Evolutionary conservation across 2,329 filamentous ascomycete genomes (phyloP), one percentile per base, ranked within the genome.

Genomic region (Coleophoma cylindrospora): DNA sequence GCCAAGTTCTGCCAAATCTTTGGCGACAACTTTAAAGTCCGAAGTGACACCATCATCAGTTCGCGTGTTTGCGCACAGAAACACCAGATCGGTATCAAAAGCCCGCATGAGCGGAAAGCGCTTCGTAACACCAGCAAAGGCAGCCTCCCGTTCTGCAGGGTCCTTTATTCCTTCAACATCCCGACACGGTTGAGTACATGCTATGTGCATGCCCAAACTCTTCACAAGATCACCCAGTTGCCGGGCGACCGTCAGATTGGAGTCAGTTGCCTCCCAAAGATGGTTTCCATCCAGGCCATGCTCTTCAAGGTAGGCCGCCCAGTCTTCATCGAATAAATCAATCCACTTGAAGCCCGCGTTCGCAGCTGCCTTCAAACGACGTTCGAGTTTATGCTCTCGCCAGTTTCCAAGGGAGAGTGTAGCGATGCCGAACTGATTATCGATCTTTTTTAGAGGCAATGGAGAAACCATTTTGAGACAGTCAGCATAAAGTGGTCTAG

Each of bases 41-140:
- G 61, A 56, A 0, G 65, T 67, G 5, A 65, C 62, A 0, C 62
- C 60, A n/a, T 32, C 27, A 21, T 66, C 64, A 4, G 52, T 60
- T 9, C 64, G 63, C 40, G 65, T 62, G 38, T 50, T 67, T n/a
- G 65, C 60, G 45, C 64, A 67, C 61, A 67, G 61, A 34, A 66
- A 67, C 0, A 67, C 64, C 4, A 67, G 56, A 34, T 66, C 65
- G 7, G 65, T 67, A 38, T 64, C 61, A 37, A 66, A 67, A 2
- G 64, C 65, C 7, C 65, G 58, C 65, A 67, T 67, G 36, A 67
- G 66, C 0, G 64, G 65, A 45, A 67, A 67, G 8, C 65, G 57
- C 36, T 66, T 62, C 1, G 63, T 62, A 1, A 66, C 65, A 21
- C 60, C 50, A 11, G 65, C 56, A 0, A 67, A 49, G 1, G 57